Percentiles rank a stretch among this genome's conserved stretches.
phyloP scores from a whole-genome alignment of 2,329 filamentous ascomycete genomes.

The Fonsecaea nubica region DNA sequence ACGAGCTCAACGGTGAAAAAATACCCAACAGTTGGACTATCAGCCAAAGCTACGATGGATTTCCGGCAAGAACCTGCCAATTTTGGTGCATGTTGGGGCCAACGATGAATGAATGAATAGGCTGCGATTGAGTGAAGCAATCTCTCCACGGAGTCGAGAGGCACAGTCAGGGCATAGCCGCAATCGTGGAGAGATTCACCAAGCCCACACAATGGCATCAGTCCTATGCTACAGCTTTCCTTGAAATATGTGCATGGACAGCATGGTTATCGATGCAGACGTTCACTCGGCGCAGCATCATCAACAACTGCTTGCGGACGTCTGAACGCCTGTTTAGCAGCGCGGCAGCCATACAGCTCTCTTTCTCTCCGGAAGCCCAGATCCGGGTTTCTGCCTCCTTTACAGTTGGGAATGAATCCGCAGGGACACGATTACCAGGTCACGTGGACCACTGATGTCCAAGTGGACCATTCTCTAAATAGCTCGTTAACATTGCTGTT shows the following conservation, averaged over 20 bases:
- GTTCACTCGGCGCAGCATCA: not conserved
- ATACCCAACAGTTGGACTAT: not conserved
- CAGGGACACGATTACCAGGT: not conserved
- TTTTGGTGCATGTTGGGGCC: not conserved
- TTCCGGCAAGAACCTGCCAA: not conserved
- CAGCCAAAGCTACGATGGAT: not conserved
- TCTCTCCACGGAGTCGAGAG: not conserved
- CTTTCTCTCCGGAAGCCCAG: not conserved
- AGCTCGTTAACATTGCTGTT: conserved; percentile 7
- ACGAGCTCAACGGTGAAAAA: not conserved
- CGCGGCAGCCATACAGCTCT: not conserved
- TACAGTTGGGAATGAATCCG: not conserved
- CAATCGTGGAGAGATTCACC: not conserved
- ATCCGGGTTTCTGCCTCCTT: not conserved
- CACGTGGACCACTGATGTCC: not conserved
- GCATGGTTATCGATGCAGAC: not conserved
- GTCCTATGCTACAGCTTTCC: not conserved
- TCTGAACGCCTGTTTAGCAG: not conserved
- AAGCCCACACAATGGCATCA: not conserved
- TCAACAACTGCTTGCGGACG: not conserved
- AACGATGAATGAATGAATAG: not conserved
- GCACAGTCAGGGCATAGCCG: not conserved
- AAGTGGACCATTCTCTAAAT: conserved; percentile 6
- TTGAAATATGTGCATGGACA: not conserved
- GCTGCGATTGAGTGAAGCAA: not conserved